Evolutionary conservation across 2,329 filamentous ascomycete genomes (phyloP).

Genomic region (Ophiocordyceps sinensis): DNA sequence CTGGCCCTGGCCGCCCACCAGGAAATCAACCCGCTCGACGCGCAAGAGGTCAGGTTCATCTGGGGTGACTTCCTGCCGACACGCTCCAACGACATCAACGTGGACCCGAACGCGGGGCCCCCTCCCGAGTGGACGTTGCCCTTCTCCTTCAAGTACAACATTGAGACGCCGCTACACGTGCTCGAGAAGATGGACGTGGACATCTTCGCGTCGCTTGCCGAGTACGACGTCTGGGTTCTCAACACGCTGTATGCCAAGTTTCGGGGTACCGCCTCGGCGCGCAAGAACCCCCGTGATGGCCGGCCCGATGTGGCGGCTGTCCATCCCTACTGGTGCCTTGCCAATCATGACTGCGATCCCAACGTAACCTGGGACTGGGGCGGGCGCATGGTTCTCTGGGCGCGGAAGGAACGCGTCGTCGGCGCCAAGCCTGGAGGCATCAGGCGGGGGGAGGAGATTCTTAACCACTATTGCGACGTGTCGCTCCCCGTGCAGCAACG

Average conservation of each 20-base stretch:
- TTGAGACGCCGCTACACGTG: slow-evolving; percentile 60
- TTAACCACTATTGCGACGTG: slow-evolving; percentile 92
- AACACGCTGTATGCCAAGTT: slow-evolving; percentile 92
- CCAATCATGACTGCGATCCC: slow-evolving; percentile 91
- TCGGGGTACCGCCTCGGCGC: slow-evolving; percentile 78
- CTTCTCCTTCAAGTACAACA: slow-evolving; percentile 64
- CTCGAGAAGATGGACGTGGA: slow-evolving; percentile 77
- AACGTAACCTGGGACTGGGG: slow-evolving; percentile 94
- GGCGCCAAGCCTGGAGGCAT: slow-evolving; percentile 44
- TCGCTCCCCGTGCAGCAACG: slow-evolving; percentile 62
- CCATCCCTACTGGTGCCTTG: slow-evolving; percentile 89
- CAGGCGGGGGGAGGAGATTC: slow-evolving; percentile 65
- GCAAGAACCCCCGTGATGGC: slow-evolving; percentile 61
- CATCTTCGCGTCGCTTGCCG: slow-evolving; percentile 44
- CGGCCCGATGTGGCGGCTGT: slow-evolving; percentile 86
- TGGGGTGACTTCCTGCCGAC: slow-evolving; percentile 52
- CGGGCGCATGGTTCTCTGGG: slow-evolving; percentile 58
- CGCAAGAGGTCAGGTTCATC: slow-evolving; percentile 50
- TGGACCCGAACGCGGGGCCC: slow-evolving; percentile 38
- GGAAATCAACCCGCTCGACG: slow-evolving; percentile 46
- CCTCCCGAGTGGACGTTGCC: slow-evolving; percentile 54
- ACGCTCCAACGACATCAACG: slow-evolving; percentile 35
- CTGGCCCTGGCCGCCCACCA: slow-evolving; percentile 50
- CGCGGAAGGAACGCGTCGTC: slow-evolving; percentile 41
- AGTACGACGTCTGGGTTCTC: slow-evolving; percentile 67